Percentiles rank a stretch among this genome's conserved stretches.
phyloP scores from a whole-genome alignment of 2,329 filamentous ascomycete species.

The Elsinoe ampelina region DNA sequence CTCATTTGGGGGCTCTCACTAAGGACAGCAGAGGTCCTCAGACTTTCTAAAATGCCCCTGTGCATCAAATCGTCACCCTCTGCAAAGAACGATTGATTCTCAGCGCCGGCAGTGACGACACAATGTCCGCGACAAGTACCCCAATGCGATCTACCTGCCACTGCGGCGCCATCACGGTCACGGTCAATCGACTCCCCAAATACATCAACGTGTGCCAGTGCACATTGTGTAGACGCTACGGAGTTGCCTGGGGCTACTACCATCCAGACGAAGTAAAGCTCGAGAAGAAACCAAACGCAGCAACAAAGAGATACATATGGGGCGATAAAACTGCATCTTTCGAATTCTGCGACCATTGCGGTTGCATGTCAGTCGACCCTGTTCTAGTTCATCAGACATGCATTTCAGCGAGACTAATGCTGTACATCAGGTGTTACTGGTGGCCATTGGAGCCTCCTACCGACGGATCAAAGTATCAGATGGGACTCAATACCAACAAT shows the following conservation, averaged over 20 bases:
- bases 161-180: constrained; percentile 25
- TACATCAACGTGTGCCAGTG: constrained; percentile 23
- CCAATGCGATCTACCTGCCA: constrained; percentile 19
- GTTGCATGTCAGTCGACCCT: constrained; percentile 14
- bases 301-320: constrained; percentile 15
- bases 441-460: not conserved
- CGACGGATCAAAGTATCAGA: not conserved
- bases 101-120: not conserved
- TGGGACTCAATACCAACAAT: not conserved
- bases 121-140: not conserved
- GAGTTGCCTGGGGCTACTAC: constrained; percentile 26
- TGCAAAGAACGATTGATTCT: too few species aligned
- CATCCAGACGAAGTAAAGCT: constrained; percentile 18
- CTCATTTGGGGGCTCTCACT: too few species aligned
- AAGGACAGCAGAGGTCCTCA: too few species aligned
- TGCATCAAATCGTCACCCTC: too few species aligned
- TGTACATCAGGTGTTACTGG: not conserved
- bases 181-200: constrained; percentile 20
- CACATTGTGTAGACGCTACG: constrained; percentile 26
- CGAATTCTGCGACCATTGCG: constrained; percentile 19
- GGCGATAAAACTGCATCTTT: constrained; percentile 16
- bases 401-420: not conserved
- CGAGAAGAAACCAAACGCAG: constrained; percentile 11
- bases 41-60: too few species aligned
- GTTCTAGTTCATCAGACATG: not conserved